phyloP scores from a whole-genome alignment of 2,329 filamentous ascomycete genomes.

The Colletotrichum ledebouriae region DNA sequence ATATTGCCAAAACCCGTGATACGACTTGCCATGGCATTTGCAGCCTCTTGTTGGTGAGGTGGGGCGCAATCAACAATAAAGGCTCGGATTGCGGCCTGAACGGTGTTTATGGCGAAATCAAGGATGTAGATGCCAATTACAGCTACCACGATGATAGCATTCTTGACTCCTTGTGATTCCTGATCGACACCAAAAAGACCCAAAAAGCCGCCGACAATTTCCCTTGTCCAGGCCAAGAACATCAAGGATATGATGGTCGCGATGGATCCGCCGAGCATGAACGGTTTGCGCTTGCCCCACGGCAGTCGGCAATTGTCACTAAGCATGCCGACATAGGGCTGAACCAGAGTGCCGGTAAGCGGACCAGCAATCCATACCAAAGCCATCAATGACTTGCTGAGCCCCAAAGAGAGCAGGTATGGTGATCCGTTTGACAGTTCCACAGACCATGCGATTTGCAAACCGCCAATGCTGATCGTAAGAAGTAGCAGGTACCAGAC shows the following conservation, averaged over 20 bases:
- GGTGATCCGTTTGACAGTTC: conserved; percentile 94
- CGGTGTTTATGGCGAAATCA: conserved; percentile 96
- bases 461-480: conserved; percentile 86
- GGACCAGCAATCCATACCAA: conserved; percentile 89
- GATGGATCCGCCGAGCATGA: conserved; percentile 78
- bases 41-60: conserved; percentile 91
- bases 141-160: conserved; percentile 79
- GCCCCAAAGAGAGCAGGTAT: conserved; percentile 82
- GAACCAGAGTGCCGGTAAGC: conserved; percentile 81
- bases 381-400: conserved; percentile 86
- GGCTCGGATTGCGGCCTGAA: conserved; percentile 91
- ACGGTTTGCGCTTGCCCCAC: conserved; percentile 86
- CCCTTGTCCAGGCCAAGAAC: conserved; percentile 79
- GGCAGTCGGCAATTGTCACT: conserved; percentile 81
- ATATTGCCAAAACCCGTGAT: conserved; percentile 92
- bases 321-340: conserved; percentile 85
- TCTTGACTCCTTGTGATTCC: conserved; percentile 74
- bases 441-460: conserved; percentile 96
- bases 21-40: conserved; percentile 94
- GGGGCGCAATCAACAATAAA: conserved; percentile 96
- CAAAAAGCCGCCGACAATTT: conserved; percentile 77
- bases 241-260: conserved; percentile 78
- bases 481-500: conserved; percentile 87
- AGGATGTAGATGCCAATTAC: conserved; percentile 90
- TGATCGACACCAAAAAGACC: conserved; percentile 77